Conservation (phyloP, 2,329 filamentous ascomycete species). For the Colletotrichum paranaense region DNA sequence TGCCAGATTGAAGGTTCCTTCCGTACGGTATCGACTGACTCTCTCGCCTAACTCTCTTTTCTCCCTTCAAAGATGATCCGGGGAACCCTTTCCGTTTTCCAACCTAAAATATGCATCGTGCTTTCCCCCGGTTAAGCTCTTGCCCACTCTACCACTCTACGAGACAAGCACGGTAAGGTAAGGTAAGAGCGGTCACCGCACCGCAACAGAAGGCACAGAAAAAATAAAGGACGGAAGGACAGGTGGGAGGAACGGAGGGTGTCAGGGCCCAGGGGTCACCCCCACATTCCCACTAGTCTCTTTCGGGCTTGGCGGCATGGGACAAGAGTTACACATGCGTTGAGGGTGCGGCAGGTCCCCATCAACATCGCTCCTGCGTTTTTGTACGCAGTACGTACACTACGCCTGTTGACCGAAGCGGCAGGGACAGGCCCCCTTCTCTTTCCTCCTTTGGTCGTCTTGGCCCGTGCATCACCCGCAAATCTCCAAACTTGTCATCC, state of each 20-base stretch:
- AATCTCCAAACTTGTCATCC: slow-evolving; percentile 31
- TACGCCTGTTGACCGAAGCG: background rate
- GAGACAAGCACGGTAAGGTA: background rate
- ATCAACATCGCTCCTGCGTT: background rate
- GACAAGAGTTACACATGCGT: slow-evolving; percentile 20
- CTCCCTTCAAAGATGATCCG: background rate
- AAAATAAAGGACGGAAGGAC: slow-evolving; percentile 11
- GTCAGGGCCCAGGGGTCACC: slow-evolving; percentile 12
- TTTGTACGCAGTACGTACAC: background rate
- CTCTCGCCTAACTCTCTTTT: background rate
- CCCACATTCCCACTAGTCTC: slow-evolving; percentile 14
- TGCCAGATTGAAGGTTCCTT: background rate
- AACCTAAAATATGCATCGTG: background rate
- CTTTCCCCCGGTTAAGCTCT: background rate
- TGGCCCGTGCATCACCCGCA: slow-evolving; percentile 30
- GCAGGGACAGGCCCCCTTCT: background rate
- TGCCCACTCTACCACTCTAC: too few species aligned
- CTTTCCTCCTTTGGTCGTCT: slow-evolving; percentile 9
- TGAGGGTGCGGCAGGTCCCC: background rate
- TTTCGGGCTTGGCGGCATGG: slow-evolving; percentile 13
- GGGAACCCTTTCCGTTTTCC: slow-evolving; percentile 3
- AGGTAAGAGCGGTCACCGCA: background rate
- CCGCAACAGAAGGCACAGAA: slow-evolving; percentile 3
- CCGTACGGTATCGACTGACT: background rate
- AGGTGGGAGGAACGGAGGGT: background rate